Percentiles rank a stretch among this genome's conserved stretches.
These are phyloP conservation scores for Solanum chiquidenum DNA, from an alignment of 257 asterid species.

Conservation along the genomic window DNA sequence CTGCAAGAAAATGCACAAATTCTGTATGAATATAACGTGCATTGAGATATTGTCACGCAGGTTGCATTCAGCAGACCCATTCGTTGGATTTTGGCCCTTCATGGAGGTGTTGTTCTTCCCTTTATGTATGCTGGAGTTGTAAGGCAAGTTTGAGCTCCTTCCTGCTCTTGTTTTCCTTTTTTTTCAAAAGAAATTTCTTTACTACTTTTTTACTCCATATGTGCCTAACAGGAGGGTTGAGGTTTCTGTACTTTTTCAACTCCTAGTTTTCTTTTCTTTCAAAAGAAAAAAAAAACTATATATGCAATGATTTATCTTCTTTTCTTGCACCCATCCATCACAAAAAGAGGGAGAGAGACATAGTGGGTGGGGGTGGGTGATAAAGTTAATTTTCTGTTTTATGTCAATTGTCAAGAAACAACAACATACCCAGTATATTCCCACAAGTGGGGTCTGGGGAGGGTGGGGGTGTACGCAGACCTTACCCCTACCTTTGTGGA, in stretches of 20 bases:
- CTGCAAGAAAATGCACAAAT: not conserved
- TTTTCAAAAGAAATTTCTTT: not conserved
- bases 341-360: not conserved
- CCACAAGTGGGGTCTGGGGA: not conserved
- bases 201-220: not conserved
- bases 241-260: not conserved
- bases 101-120: conserved; percentile 74
- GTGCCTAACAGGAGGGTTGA: not conserved
- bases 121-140: conserved; percentile 68
- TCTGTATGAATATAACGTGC: not conserved
- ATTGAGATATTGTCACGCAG: conserved; percentile 22
- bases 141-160: conserved; percentile 38
- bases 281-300: not conserved
- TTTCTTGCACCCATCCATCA: not conserved
- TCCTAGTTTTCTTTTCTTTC: not conserved
- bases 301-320: not conserved
- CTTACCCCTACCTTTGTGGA: not conserved
- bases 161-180: not conserved
- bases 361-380: not conserved
- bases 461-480: not conserved
- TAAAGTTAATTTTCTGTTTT: not conserved
- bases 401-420: not conserved
- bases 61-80: conserved; percentile 90
- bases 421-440: not conserved
- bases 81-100: conserved; percentile 92